Evolutionary conservation across 192 early-diverging fungal species (phyloP).

Genomic region (Funneliformis mosseae): DNA sequence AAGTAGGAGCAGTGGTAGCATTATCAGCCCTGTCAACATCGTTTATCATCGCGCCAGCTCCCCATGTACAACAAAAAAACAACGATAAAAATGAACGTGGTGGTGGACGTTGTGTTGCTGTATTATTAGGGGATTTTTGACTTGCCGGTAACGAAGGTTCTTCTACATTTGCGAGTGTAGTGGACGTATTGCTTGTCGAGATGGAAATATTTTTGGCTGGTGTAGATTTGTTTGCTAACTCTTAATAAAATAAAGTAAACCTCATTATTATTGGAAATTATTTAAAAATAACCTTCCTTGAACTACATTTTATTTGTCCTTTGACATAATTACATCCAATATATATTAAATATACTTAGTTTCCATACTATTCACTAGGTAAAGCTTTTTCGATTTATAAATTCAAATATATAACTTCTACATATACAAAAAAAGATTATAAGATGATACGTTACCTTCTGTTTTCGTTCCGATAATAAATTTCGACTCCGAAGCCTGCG

Average conservation of each 20-base stretch:
- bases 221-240: background rate
- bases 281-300: background rate
- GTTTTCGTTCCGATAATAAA: slow-evolving; percentile 3
- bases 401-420: background rate
- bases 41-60: slow-evolving; percentile 3
- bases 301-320: background rate
- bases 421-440: background rate
- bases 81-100: slow-evolving; percentile 20
- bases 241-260: slow-evolving; percentile 12
- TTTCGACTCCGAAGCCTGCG: slow-evolving; percentile 14
- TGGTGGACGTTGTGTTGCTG: slow-evolving; percentile 18
- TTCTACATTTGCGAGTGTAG: slow-evolving; percentile 16
- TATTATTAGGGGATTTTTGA: slow-evolving; percentile 1
- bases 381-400: no score
- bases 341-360: background rate
- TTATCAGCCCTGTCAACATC: background rate
- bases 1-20: background rate
- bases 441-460: slow-evolving; percentile 12
- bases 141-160: background rate
- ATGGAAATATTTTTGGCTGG: slow-evolving; percentile 11
- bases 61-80: slow-evolving; percentile 28
- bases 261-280: slow-evolving; percentile 3
- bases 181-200: slow-evolving; percentile 21
- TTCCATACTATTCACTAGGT: no score
- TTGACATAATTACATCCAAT: background rate